Evolutionary conservation across 352 stramenopile genomes (phyloP).

Genomic region (Chrysophaeum taylorii): DNA sequence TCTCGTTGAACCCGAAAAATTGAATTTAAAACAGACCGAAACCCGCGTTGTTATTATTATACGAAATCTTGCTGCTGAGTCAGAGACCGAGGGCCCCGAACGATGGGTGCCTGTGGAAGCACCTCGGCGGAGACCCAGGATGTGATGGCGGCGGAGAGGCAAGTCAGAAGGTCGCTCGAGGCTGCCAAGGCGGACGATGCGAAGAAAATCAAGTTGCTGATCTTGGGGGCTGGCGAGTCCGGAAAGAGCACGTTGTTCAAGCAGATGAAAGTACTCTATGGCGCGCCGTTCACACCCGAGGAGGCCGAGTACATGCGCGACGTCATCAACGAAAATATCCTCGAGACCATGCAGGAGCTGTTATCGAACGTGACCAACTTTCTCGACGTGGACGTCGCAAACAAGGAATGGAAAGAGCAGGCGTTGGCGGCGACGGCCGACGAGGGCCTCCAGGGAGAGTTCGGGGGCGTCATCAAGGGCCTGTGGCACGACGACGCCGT

Average conservation of each 20-base stretch:
- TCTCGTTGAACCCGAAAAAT: no score
- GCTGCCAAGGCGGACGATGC: not conserved
- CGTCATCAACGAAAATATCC: not conserved
- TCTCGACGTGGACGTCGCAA: no score
- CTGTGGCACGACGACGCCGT: conserved; percentile 70
- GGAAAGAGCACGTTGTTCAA: conserved; percentile 77
- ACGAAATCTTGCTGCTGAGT: no score
- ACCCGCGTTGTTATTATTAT: no score
- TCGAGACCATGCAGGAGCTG: not conserved
- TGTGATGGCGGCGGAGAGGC: not conserved
- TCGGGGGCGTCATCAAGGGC: conserved; percentile 52
- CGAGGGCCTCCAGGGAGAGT: conserved; percentile 54
- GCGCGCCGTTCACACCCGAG: conserved; percentile 4
- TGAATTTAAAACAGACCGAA: no score
- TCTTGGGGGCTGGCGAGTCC: conserved; percentile 67
- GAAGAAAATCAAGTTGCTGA: conserved; percentile 71
- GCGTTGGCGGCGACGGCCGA: conserved; percentile 58
- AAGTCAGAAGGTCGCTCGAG: not conserved
- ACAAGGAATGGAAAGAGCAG: no score
- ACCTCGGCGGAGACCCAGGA: no score
- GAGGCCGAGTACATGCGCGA: not conserved
- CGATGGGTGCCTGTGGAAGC: no score
- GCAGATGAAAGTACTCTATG: conserved; percentile 53
- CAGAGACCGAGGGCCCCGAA: no score
- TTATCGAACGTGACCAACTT: no score